A percentile compares a stretch with the other conserved stretches of the same genome.
Conservation (phyloP, 441 rosid species). For the Dalechampia spathulata region DNA sequence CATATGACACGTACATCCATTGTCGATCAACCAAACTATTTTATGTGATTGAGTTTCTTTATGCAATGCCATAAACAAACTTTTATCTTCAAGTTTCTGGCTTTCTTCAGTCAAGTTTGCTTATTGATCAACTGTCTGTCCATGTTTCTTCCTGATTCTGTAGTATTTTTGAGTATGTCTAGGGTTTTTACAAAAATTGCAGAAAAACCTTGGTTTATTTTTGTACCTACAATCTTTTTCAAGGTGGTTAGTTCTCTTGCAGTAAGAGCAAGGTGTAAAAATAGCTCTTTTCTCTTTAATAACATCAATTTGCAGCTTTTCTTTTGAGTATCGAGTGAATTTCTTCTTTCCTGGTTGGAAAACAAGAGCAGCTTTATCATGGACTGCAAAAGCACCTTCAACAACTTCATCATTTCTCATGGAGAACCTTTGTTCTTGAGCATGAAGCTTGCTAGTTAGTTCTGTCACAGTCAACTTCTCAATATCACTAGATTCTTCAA, state of each 20-base stretch:
- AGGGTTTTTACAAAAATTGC: neutral
- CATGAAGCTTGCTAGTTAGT: neutral
- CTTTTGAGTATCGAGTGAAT: too few species aligned
- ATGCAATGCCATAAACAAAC: neutral
- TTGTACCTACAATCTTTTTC: neutral
- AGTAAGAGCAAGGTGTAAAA: neutral
- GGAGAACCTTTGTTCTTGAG: neutral
- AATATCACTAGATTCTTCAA: neutral
- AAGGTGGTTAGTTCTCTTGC: neutral
- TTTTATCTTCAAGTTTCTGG: neutral
- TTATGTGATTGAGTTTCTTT: neutral
- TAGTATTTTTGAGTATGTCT: neutral
- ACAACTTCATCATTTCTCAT: neutral
- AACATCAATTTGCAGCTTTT: too few species aligned
- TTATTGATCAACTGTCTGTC: neutral
- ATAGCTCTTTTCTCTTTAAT: neutral
- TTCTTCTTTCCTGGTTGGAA: too few species aligned
- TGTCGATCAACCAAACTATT: neutral
- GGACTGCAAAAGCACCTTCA: too few species aligned
- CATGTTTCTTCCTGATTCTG: neutral
- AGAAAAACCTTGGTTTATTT: neutral
- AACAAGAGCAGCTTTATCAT: too few species aligned
- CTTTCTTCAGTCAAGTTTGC: neutral
- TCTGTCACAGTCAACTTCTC: neutral
- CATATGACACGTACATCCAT: neutral